Conservation (phyloP, 345 rosid species). For the Acer yangbiense region DNA sequence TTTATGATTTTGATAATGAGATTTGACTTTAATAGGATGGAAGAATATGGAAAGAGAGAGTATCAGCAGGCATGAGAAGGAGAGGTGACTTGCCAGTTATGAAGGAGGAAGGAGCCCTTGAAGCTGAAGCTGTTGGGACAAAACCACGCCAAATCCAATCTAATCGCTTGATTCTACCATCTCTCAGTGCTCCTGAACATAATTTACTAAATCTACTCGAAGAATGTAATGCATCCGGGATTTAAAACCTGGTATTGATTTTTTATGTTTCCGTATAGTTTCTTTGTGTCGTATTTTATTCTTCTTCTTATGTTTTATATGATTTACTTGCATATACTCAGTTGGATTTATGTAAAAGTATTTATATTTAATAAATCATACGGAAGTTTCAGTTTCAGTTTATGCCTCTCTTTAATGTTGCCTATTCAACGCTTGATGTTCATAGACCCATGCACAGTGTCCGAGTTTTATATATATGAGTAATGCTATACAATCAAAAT, state of each 20-base stretch:
- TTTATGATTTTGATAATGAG: slow-evolving; percentile 13
- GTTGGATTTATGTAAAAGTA: neutral
- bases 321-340: neutral
- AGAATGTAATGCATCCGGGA: slow-evolving; percentile 68
- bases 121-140: slow-evolving; percentile 43
- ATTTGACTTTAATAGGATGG: slow-evolving; percentile 62
- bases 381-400: no score
- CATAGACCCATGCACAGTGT: no score
- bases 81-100: slow-evolving; percentile 63
- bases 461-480: no score
- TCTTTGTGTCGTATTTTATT: neutral
- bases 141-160: slow-evolving; percentile 39
- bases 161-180: slow-evolving; percentile 72
- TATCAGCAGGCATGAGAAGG: slow-evolving; percentile 52
- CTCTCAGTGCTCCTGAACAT: slow-evolving; percentile 91
- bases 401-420: no score
- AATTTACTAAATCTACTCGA: slow-evolving; percentile 77
- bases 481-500: no score
- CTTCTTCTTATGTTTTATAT: neutral
- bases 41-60: slow-evolving; percentile 92
- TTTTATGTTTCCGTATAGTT: neutral
- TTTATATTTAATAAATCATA: no score
- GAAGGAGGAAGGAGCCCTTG: slow-evolving; percentile 57
- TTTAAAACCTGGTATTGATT: slow-evolving; percentile 34
- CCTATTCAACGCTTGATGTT: no score